Evolutionary conservation across 2,329 filamentous ascomycete species (phyloP).

Genomic region (Epichloe gansuensis): DNA sequence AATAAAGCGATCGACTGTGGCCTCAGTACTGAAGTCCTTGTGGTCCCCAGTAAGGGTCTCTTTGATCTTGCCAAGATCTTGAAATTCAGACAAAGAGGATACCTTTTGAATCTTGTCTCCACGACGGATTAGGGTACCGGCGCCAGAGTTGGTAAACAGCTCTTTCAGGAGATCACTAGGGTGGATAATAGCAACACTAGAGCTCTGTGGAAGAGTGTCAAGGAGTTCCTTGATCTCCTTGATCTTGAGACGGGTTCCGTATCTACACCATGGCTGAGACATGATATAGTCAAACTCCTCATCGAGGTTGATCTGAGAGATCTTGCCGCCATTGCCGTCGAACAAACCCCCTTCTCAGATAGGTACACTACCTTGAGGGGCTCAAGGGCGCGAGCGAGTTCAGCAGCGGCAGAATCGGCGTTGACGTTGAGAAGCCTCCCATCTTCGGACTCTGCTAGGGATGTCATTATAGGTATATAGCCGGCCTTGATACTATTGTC

Average conservation of each 20-base stretch:
- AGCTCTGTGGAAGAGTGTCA: slow-evolving; percentile 77
- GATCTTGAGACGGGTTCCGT: slow-evolving; percentile 92
- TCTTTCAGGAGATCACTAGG: slow-evolving; percentile 93
- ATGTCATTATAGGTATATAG: slow-evolving; percentile 86
- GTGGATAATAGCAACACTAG: slow-evolving; percentile 94
- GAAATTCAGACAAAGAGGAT: slow-evolving; percentile 59
- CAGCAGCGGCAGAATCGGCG: slow-evolving; percentile 89
- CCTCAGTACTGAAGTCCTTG: slow-evolving; percentile 67
- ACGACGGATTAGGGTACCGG: slow-evolving; percentile 81
- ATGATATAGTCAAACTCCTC: slow-evolving; percentile 91
- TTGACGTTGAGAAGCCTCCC: slow-evolving; percentile 96
- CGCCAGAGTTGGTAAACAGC: slow-evolving; percentile 89
- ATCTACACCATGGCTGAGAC: slow-evolving; percentile 88
- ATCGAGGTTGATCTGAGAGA: slow-evolving; percentile 93
- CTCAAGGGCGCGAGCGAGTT: slow-evolving; percentile 77
- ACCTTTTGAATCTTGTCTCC: slow-evolving; percentile 80
- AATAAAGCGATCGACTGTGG: slow-evolving; percentile 78
- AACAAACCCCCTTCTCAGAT: slow-evolving; percentile 97
- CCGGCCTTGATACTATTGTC: slow-evolving; percentile 57
- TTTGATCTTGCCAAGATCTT: slow-evolving; percentile 66
- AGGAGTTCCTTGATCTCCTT: slow-evolving; percentile 93
- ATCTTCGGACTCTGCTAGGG: slow-evolving; percentile 86
- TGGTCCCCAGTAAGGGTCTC: slow-evolving; percentile 70
- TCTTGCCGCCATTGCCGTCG: slow-evolving; percentile 87
- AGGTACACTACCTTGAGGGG: slow-evolving; percentile 96